Conservation (phyloP, 2,329 filamentous ascomycete species). For the Hypomyces perniciosus region DNA sequence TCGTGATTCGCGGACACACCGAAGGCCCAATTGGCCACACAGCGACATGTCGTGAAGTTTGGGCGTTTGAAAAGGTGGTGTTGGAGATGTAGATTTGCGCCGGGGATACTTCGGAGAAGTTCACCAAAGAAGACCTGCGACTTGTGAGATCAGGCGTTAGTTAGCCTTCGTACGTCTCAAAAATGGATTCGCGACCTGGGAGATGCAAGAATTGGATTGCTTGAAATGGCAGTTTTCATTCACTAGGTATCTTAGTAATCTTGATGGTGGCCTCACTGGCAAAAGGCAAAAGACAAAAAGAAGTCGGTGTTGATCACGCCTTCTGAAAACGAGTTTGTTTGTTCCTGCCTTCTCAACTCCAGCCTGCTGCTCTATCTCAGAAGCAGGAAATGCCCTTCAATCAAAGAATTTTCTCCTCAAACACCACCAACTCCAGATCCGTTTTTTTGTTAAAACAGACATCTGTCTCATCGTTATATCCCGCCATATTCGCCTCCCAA, state of each 20-base stretch:
- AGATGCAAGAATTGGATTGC: too few species aligned
- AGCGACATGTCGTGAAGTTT: constrained; percentile 4
- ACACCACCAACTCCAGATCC: constrained; percentile 6
- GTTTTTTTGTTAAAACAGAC: neutral
- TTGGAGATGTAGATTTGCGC: constrained; percentile 16
- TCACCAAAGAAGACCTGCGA: neutral
- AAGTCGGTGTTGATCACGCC: neutral
- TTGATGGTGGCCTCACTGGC: too few species aligned
- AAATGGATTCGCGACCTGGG: too few species aligned
- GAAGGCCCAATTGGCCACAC: neutral
- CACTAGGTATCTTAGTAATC: too few species aligned
- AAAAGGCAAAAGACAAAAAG: too few species aligned
- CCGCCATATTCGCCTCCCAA: neutral
- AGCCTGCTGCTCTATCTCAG: constrained; percentile 9
- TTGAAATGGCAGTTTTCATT: too few species aligned
- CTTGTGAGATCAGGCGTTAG: neutral
- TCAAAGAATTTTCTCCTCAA: constrained; percentile 7
- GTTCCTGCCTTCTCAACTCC: constrained; percentile 12
- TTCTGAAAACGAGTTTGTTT: constrained; percentile 8
- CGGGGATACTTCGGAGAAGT: constrained; percentile 20
- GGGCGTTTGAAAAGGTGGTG: neutral
- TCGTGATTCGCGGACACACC: neutral
- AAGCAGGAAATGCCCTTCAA: constrained; percentile 8
- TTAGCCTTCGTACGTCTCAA: too few species aligned
- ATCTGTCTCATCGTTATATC: constrained; percentile 1